Evolutionary conservation across 257 asterid genomes (phyloP).

Genomic region (Asclepias syriaca): DNA sequence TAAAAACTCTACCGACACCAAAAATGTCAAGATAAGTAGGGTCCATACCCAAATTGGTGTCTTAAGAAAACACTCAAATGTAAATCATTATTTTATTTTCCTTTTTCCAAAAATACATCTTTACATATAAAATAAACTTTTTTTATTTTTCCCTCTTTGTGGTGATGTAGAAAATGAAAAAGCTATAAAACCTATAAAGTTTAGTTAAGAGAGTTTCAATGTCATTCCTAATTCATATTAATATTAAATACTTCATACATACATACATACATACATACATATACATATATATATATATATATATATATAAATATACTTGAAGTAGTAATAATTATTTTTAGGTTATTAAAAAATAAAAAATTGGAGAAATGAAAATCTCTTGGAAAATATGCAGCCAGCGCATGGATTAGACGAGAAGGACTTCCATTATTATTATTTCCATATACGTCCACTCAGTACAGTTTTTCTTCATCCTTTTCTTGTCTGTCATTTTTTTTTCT

Average conservation of each 20-base stretch:
- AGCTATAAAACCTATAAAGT: constrained; percentile 3
- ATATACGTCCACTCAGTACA: neutral
- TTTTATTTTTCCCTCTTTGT: constrained; percentile 8
- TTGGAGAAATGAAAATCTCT: neutral
- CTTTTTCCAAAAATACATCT: neutral
- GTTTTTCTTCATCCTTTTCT: neutral
- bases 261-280: too few species aligned
- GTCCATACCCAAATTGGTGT: constrained; percentile 25
- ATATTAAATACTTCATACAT: too few species aligned
- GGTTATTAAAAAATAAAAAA: too few species aligned
- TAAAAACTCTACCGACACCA: constrained; percentile 40
- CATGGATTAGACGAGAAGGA: neutral
- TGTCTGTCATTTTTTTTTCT: too few species aligned
- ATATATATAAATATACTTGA: too few species aligned
- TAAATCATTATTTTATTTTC: neutral
- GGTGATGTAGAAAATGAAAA: constrained; percentile 13
- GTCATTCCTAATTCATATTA: neutral
- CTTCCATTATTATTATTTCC: neutral
- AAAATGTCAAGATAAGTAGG: constrained; percentile 22
- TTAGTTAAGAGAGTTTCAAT: constrained; percentile 11
- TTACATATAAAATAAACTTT: constrained; percentile 1
- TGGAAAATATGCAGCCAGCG: constrained; percentile 8
- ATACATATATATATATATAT: too few species aligned
- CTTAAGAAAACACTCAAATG: constrained; percentile 16
- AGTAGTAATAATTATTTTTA: too few species aligned